Evolutionary conservation across 78 protist genomes (phyloP).

Genomic region (slime mould (Dictyostelium discoideum)): DNA sequence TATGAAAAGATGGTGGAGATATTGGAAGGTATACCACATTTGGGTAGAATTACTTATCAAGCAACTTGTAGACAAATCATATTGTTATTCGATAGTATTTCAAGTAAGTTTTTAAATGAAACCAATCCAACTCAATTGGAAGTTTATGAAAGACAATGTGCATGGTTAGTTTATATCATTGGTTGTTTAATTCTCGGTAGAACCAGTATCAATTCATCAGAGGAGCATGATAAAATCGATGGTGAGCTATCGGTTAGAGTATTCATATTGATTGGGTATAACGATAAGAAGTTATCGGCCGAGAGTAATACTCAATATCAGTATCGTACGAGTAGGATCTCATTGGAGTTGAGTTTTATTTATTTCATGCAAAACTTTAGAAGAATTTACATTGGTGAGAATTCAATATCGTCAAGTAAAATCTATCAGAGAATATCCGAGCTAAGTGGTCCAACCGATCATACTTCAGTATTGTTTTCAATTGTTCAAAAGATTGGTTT

Average conservation of each 20-base stretch:
- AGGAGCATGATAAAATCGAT: conserved; percentile 54
- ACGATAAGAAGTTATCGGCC: background rate
- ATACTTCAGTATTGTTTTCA: conserved; percentile 39
- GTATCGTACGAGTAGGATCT: conserved; percentile 2
- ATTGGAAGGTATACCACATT: conserved; percentile 41
- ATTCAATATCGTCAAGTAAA: conserved; percentile 15
- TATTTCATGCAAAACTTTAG: conserved; percentile 76
- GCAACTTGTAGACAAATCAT: conserved; percentile 38
- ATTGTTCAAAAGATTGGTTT: conserved; percentile 77
- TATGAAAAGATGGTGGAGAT: conserved; percentile 76
- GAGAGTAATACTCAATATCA: background rate
- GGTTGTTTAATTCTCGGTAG: conserved; percentile 67
- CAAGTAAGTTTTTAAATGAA: conserved; percentile 2
- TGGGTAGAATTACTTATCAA: conserved; percentile 47
- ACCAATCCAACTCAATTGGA: background rate
- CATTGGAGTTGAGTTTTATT: conserved; percentile 53
- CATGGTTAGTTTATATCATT: conserved; percentile 74
- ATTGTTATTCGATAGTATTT: conserved; percentile 21
- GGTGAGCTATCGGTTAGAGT: conserved; percentile 60
- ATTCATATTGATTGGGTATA: conserved; percentile 9
- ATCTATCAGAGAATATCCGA: conserved; percentile 40
- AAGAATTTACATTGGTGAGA: conserved; percentile 72
- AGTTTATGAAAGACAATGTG: conserved; percentile 32
- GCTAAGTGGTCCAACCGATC: conserved; percentile 50
- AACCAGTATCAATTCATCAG: conserved; percentile 31